Conservation (phyloP, 23 red algal genomes). For the Cyanidium caldarium region DNA sequence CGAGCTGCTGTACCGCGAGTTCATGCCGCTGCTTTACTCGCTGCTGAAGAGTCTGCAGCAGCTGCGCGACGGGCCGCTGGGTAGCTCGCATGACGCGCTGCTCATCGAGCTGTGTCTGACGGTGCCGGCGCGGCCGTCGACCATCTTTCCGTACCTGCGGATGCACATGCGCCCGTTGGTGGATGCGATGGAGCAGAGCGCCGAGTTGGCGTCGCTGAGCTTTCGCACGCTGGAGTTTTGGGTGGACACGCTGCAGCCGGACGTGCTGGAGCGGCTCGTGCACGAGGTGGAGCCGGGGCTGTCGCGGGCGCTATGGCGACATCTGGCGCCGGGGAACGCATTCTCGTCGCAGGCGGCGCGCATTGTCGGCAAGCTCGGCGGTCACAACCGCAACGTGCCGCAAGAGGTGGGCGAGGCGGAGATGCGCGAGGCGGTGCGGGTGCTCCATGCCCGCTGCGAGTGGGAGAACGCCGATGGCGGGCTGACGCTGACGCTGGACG, state of each 20-base stretch:
- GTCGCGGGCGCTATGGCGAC: conserved; percentile 23
- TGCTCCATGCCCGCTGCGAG: not conserved
- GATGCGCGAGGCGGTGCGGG: not conserved
- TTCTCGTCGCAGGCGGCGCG: conserved; percentile 13
- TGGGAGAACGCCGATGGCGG: not conserved
- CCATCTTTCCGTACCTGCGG: conserved; percentile 70
- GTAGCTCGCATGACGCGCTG: conserved; percentile 26
- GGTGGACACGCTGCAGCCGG: conserved; percentile 93
- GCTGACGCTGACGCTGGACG: not conserved
- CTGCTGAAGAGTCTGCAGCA: conserved; percentile 26
- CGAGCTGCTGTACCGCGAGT: conserved; percentile 66
- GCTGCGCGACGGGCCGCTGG: conserved; percentile 36
- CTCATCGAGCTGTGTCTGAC: conserved; percentile 82
- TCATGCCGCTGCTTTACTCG: conserved; percentile 52
- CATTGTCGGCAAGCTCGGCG: conserved; percentile 67
- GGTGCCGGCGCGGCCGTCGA: conserved; percentile 78
- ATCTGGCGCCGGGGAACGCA: conserved; percentile 11
- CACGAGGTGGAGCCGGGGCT: conserved; percentile 41
- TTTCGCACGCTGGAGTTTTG: conserved; percentile 88
- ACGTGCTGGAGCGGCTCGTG: conserved; percentile 51
- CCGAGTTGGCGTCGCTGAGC: conserved; percentile 36
- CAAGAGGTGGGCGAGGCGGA: not conserved
- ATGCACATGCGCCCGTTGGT: conserved; percentile 56
- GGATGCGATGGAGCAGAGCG: conserved; percentile 27
- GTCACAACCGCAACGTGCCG: not conserved